Base-by-base conservation (phyloP, 192 early-diverging fungal species). In the Coemansia sp. region DNA sequence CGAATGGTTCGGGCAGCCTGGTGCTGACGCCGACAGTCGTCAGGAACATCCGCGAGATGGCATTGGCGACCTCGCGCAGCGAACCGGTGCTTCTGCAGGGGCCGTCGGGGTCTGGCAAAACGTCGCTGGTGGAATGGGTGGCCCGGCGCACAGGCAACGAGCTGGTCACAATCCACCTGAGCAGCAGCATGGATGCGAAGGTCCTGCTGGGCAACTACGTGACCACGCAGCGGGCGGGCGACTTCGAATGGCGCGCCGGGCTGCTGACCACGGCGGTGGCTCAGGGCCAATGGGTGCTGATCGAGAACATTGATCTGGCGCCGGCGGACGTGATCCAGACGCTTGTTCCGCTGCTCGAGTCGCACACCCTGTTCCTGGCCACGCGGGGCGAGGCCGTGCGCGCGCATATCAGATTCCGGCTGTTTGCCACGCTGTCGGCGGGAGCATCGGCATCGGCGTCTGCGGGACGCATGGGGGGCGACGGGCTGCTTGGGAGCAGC, bases 301-400 rank as follows among this genome's bases (percentile, higher is more conserved):
- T 99, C 70, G 98, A 99, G 80, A 96, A 98, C 83, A 91, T 99
- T 65, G 94, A 99, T 72, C 78, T 95, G 32, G 98, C 98, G 0
- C 92, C 98, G n/a, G 65, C 88, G 12, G 98, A 99, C 66, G 96
- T 98, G 21, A 76, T 98, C 52, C 91, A 93, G 16, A 88, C 96
- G 9, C 85, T 99, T 49, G 69, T 96, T n/a, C 95, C 97, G 5
- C 82, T 99, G 21, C 84, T 99, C 7, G 95, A 99, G 82, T 91
- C 90, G 15, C 79, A 93, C 8, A 87, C 87, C n/a, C 84, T 99
- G 43, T 94, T 96, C 73, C 93, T 98, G 43, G 86, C 96, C 10
- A 91, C 88, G 46, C 86, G 95, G 51, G 96, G 95, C 47, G 93
- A 98, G 80, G 87, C 87, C 61, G 88, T 97, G 18, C 73, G 77